These are phyloP conservation scores for Eucalyptus dawsonii DNA, from an alignment of 345 rosid genomes.

Conservation along the genomic window DNA sequence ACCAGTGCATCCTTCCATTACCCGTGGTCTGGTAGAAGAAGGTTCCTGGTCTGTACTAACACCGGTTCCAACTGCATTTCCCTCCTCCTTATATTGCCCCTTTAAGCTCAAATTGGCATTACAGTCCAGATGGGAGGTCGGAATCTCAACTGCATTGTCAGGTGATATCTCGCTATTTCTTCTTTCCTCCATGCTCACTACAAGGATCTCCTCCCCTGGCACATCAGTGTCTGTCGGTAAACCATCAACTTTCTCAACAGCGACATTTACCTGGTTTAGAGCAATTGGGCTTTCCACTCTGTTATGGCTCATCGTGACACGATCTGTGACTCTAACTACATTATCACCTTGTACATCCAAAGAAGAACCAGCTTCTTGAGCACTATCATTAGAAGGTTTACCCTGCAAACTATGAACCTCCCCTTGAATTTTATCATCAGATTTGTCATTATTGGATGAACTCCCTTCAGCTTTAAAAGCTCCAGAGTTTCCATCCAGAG, in stretches of 20 bases:
- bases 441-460: neutral
- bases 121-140: neutral
- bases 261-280: neutral
- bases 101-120: neutral
- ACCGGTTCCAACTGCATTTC: neutral
- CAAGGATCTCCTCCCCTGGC: neutral
- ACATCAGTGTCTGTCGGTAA: constrained; percentile 3
- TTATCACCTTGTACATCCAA: constrained; percentile 24
- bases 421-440: constrained; percentile 1
- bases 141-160: neutral
- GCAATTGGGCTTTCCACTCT: neutral
- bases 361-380: constrained; percentile 13
- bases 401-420: constrained; percentile 4
- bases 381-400: constrained; percentile 18
- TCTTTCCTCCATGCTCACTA: constrained; percentile 1
- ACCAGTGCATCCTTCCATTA: constrained; percentile 19
- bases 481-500: constrained; percentile 4
- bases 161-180: neutral
- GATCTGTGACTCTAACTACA: neutral
- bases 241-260: constrained; percentile 1
- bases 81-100: neutral
- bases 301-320: neutral
- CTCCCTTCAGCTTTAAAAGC: constrained; percentile 4
- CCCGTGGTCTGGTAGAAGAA: constrained; percentile 1
- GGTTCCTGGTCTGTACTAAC: constrained; percentile 7